These are phyloP conservation scores for Tricholoma sp. DNA, from an alignment of 768 basidiomycete genomes.

Conservation along the genomic window DNA sequence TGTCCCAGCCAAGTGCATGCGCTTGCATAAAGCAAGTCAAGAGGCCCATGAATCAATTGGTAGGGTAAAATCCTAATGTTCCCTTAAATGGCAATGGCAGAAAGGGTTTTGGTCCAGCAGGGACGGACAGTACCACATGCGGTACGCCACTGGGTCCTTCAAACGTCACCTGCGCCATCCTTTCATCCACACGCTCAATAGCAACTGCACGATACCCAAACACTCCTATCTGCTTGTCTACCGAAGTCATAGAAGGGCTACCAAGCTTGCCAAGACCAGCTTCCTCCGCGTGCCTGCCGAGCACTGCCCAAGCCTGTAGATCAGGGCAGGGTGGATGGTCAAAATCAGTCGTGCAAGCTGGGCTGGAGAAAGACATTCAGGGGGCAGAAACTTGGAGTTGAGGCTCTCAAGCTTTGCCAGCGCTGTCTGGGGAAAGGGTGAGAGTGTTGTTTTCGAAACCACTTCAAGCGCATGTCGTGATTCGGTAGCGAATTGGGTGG, in stretches of 20 bases:
- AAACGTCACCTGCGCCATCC: constrained; percentile 41
- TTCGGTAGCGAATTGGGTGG: constrained; percentile 61
- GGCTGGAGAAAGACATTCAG: constrained; percentile 31
- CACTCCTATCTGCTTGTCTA: constrained; percentile 39
- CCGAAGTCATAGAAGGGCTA: constrained; percentile 37
- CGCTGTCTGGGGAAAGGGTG: constrained; percentile 63
- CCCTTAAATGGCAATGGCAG: constrained; percentile 41
- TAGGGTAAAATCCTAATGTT: constrained; percentile 39
- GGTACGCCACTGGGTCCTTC: constrained; percentile 21
- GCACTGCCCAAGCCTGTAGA: constrained; percentile 56
- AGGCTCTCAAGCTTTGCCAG: constrained; percentile 46
- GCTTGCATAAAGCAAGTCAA: constrained; percentile 57
- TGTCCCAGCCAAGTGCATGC: constrained; percentile 62
- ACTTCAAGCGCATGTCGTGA: constrained; percentile 47
- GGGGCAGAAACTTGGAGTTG: constrained; percentile 44
- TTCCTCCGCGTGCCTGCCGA: constrained; percentile 50
- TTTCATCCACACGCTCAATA: constrained; percentile 36
- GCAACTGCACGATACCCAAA: constrained; percentile 44
- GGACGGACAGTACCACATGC: constrained; percentile 32
- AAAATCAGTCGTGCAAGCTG: constrained; percentile 53
- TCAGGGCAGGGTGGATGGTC: constrained; percentile 53
- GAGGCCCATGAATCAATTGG: constrained; percentile 48
- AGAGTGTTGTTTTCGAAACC: constrained; percentile 47
- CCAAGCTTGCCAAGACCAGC: constrained; percentile 50
- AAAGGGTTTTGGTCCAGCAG: constrained; percentile 44